Evolutionary conservation across 2,329 filamentous ascomycete genomes (phyloP).

Genomic region (Cadophora sp.): DNA sequence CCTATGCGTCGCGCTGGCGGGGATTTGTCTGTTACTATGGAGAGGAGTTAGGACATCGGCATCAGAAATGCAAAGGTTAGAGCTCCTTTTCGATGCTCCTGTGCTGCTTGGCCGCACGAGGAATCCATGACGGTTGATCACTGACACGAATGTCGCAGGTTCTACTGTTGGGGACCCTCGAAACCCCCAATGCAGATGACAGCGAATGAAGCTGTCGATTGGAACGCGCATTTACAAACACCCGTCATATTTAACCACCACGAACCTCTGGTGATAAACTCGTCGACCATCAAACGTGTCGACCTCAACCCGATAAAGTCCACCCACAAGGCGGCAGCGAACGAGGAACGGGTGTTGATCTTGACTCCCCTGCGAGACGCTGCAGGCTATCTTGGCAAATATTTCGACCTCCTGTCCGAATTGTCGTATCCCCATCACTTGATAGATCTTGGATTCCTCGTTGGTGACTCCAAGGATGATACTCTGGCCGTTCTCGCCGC

Average conservation of each 20-base stretch:
- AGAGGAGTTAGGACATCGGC: slow-evolving; percentile 81
- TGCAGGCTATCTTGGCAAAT: slow-evolving; percentile 79
- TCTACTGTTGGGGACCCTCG: slow-evolving; percentile 95
- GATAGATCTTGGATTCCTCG: slow-evolving; percentile 93
- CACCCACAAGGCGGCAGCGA: slow-evolving; percentile 77
- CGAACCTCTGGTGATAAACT: slow-evolving; percentile 83
- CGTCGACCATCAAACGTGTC: slow-evolving; percentile 77
- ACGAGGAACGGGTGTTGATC: slow-evolving; percentile 88
- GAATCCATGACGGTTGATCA: slow-evolving; percentile 17
- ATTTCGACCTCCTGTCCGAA: slow-evolving; percentile 90
- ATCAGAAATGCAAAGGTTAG: slow-evolving; percentile 87
- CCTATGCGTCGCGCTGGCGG: slow-evolving; percentile 72
- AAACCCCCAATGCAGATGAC: slow-evolving; percentile 98
- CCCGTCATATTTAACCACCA: slow-evolving; percentile 98
- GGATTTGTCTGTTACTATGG: slow-evolving; percentile 84
- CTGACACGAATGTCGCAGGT: slow-evolving; percentile 60
- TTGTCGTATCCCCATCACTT: slow-evolving; percentile 94
- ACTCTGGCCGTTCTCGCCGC: slow-evolving; percentile 85
- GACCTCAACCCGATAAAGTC: slow-evolving; percentile 87
- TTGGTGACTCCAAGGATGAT: slow-evolving; percentile 90
- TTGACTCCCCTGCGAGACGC: slow-evolving; percentile 94
- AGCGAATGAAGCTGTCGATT: slow-evolving; percentile 86
- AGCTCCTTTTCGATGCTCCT: slow-evolving; percentile 20
- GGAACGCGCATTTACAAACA: slow-evolving; percentile 87
- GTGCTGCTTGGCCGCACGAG: not conserved